Percentiles rank a stretch among this genome's conserved stretches.
Conservation (phyloP, 2,329 filamentous ascomycete genomes). For the Epichloe sp. region DNA sequence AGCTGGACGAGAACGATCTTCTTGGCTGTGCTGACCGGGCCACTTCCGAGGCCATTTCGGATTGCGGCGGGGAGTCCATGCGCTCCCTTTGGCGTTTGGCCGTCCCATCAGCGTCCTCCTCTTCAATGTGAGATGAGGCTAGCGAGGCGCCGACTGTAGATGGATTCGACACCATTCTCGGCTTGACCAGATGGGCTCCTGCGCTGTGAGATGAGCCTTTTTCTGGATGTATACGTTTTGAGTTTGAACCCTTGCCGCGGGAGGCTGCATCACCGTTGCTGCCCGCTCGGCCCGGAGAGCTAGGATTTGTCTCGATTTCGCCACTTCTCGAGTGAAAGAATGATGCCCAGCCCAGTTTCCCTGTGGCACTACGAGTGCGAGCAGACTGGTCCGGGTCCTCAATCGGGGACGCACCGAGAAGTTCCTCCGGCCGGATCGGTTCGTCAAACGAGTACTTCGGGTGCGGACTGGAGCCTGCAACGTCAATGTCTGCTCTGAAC, state of each 20-base stretch:
- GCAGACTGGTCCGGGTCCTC: slow-evolving; percentile 9
- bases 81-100: slow-evolving; percentile 7
- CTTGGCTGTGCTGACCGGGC: slow-evolving; percentile 32
- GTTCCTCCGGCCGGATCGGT: slow-evolving; percentile 16
- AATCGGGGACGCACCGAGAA: slow-evolving; percentile 15
- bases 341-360: slow-evolving; percentile 33
- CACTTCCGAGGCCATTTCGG: slow-evolving; percentile 15
- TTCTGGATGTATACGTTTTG: slow-evolving; percentile 17
- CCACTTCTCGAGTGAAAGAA: slow-evolving; percentile 38
- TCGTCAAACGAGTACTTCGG: slow-evolving; percentile 24
- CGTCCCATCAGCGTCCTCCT: slow-evolving; percentile 8
- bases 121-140: slow-evolving; percentile 13
- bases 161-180: slow-evolving; percentile 21
- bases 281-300: slow-evolving; percentile 12
- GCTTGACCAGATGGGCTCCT: slow-evolving; percentile 23
- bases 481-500: slow-evolving; percentile 20
- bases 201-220: slow-evolving; percentile 10
- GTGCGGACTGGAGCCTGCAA: slow-evolving; percentile 12
- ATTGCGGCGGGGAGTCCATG: slow-evolving; percentile 9
- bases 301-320: slow-evolving; percentile 11
- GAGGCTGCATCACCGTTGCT: slow-evolving; percentile 12
- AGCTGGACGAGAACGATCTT: slow-evolving; percentile 47
- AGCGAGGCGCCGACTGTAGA: slow-evolving; percentile 12
- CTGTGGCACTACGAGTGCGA: slow-evolving; percentile 1
- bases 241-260: slow-evolving; percentile 10